These are phyloP conservation scores for Leptographium lundbergii DNA, from an alignment of 2,329 filamentous ascomycete species.

Conservation along the genomic window DNA sequence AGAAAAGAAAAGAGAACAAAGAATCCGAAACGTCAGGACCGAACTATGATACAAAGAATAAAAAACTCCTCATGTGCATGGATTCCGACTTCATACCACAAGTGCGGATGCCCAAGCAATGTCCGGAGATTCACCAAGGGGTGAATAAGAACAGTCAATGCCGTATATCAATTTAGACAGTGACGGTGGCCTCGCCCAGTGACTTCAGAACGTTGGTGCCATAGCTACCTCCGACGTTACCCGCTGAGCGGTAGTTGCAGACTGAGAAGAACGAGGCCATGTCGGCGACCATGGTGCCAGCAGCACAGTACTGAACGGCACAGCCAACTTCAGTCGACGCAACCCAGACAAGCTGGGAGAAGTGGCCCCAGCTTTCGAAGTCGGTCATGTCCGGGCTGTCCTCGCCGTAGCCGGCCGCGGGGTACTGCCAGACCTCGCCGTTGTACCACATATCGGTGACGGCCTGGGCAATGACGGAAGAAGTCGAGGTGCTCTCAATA, in stretches of 20 bases:
- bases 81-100: neutral
- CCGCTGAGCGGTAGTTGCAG: slow-evolving; percentile 69
- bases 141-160: neutral
- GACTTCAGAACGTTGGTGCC: slow-evolving; percentile 35
- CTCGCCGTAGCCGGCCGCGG: slow-evolving; percentile 43
- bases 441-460: slow-evolving; percentile 87
- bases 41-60: slow-evolving; percentile 3
- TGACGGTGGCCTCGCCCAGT: slow-evolving; percentile 20
- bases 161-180: slow-evolving; percentile 4
- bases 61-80: neutral
- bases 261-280: slow-evolving; percentile 63
- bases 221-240: slow-evolving; percentile 40
- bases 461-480: slow-evolving; percentile 48
- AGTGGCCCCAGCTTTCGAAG: slow-evolving; percentile 61
- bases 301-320: slow-evolving; percentile 39
- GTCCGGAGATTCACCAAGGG: neutral
- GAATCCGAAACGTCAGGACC: neutral
- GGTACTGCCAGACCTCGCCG: slow-evolving; percentile 51
- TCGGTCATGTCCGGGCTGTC: slow-evolving; percentile 44
- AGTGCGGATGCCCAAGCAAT: neutral
- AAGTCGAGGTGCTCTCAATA: slow-evolving; percentile 32
- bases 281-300: slow-evolving; percentile 30
- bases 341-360: slow-evolving; percentile 64
- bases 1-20: slow-evolving; percentile 4
- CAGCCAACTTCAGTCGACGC: slow-evolving; percentile 50